Evolutionary conservation across 257 asterid genomes (phyloP).

Genomic region (Solanum sejunctum): DNA sequence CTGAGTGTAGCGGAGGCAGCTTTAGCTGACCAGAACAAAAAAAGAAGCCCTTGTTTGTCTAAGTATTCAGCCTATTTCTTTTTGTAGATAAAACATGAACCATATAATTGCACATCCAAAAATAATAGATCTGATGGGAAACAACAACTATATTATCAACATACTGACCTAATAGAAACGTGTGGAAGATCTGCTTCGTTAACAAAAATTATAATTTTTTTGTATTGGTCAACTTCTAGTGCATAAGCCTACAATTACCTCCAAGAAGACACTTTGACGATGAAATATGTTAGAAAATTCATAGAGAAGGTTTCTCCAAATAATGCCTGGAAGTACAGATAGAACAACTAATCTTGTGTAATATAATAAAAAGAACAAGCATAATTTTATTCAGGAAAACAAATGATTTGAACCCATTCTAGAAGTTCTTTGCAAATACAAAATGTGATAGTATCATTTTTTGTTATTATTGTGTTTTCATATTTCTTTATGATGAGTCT

Average conservation of each 20-base stretch:
- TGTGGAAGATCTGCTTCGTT: conserved; percentile 96
- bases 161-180: conserved; percentile 55
- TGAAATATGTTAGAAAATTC: background rate
- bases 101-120: background rate
- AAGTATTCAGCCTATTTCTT: conserved; percentile 79
- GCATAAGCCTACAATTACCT: conserved; percentile 60
- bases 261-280: background rate
- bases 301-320: background rate
- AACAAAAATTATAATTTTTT: conserved; percentile 75
- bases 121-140: background rate
- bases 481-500: background rate
- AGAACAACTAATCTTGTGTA: background rate
- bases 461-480: background rate
- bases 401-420: background rate
- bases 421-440: background rate
- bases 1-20: conserved; percentile 56
- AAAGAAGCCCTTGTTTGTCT: conserved; percentile 61
- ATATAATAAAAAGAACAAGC: background rate
- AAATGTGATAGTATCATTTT: background rate
- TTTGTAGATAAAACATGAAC: conserved; percentile 24
- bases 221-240: conserved; percentile 78
- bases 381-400: background rate
- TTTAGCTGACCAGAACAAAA: conserved; percentile 94
- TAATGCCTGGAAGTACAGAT: background rate
- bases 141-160: background rate